A percentile compares a stretch with the other conserved stretches of the same genome.
Conservation (phyloP, 2,329 filamentous ascomycete species). For the Grosmannia huntii region DNA sequence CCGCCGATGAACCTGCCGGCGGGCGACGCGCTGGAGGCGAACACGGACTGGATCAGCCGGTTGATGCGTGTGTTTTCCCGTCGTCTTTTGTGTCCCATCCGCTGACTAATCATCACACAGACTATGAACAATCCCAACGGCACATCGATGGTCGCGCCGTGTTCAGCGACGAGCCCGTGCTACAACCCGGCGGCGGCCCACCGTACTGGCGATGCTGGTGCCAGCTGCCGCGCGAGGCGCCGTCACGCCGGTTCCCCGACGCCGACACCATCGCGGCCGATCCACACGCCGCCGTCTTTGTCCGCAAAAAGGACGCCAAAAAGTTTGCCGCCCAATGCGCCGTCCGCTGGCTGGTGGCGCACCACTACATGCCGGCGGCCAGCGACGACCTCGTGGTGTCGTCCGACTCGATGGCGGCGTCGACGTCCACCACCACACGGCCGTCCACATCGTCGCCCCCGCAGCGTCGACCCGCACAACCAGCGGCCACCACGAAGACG, state of each 20-base stretch:
- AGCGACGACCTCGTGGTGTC: too few relatives aligned
- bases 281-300: background rate
- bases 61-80: constrained; percentile 20
- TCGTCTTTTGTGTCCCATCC: background rate
- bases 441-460: too few relatives aligned
- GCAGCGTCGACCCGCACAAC: too few relatives aligned
- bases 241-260: constrained; percentile 14
- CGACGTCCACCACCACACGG: too few relatives aligned
- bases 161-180: constrained; percentile 13
- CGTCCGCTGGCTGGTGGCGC: constrained; percentile 25
- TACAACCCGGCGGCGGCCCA: constrained; percentile 1
- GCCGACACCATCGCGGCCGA: background rate
- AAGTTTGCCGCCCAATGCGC: constrained; percentile 38
- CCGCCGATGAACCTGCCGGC: background rate
- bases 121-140: constrained; percentile 18
- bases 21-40: background rate
- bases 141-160: constrained; percentile 1
- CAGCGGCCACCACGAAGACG: too few relatives aligned
- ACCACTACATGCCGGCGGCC: constrained; percentile 15
- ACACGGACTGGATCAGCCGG: constrained; percentile 26
- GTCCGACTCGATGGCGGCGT: too few relatives aligned
- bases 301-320: constrained; percentile 40
- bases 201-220: constrained; percentile 16
- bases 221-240: constrained; percentile 13
- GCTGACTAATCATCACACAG: constrained; percentile 12